Percentiles rank a stretch among this genome's conserved stretches.
These are phyloP conservation scores for Eragrostis tef DNA, from an alignment of 202 grass and related monocot genomes.

Conservation along the genomic window DNA sequence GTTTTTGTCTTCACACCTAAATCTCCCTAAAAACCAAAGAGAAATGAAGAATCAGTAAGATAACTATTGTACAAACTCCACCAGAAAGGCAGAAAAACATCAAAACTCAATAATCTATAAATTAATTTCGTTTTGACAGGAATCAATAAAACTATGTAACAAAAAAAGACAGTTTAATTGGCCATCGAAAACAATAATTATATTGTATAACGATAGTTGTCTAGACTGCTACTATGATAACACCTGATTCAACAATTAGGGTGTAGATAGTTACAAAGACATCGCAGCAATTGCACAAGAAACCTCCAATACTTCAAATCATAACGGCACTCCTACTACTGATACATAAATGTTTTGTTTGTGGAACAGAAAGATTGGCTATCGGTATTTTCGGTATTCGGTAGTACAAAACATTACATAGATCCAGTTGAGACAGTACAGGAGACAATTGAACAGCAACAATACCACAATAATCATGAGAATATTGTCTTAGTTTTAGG, in stretches of 20 bases:
- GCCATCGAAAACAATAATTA: neutral
- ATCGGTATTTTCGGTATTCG: neutral
- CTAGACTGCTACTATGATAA: neutral
- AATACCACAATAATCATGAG: no score
- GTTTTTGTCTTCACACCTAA: conserved; percentile 99
- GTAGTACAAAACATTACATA: conserved; percentile 15
- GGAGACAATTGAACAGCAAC: neutral
- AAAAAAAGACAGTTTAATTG: neutral
- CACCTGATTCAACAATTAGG: conserved; percentile 24
- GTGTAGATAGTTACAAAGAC: conserved; percentile 25
- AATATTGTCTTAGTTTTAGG: no score
- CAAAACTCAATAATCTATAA: conserved; percentile 17
- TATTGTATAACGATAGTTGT: neutral
- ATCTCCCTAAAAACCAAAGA: conserved; percentile 69
- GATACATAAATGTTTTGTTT: neutral
- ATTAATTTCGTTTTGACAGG: conserved; percentile 33
- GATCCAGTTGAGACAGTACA: conserved; percentile 6
- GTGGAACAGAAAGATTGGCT: neutral
- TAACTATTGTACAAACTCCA: conserved; percentile 10
- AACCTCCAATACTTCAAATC: neutral
- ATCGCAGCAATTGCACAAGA: conserved; percentile 24
- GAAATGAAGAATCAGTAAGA: conserved; percentile 24
- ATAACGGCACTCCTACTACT: no score
- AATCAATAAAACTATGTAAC: neutral
- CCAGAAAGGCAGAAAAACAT: conserved; percentile 9